Evolutionary conservation across 768 basidiomycete species (phyloP).

Genomic region (Russula emetica): DNA sequence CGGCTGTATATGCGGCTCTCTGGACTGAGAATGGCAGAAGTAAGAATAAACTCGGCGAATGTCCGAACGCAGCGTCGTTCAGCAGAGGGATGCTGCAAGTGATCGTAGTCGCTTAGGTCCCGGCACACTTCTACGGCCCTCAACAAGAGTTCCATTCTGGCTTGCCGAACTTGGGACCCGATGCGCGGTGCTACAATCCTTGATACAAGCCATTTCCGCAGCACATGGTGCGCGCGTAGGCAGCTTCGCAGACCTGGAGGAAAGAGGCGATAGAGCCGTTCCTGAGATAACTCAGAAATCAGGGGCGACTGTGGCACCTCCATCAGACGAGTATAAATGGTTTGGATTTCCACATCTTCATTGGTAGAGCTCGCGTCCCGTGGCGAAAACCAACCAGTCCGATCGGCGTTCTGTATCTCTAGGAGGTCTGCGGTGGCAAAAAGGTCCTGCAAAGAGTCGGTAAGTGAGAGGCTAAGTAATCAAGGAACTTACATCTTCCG

Average conservation of each 20-base stretch:
- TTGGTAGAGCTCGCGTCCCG: conserved; percentile 51
- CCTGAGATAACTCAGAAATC: conserved; percentile 66
- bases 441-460: conserved; percentile 52
- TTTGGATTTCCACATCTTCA: conserved; percentile 74
- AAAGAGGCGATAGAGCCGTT: conserved; percentile 65
- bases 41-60: conserved; percentile 73
- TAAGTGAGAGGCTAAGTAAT: conserved; percentile 3
- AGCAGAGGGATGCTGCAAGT: conserved; percentile 37
- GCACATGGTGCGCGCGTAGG: conserved; percentile 66
- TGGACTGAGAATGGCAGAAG: conserved; percentile 70
- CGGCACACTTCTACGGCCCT: conserved; percentile 73
- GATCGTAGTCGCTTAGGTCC: conserved; percentile 47
- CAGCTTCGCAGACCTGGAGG: conserved; percentile 75
- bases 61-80: conserved; percentile 68
- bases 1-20: conserved; percentile 75
- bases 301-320: conserved; percentile 69
- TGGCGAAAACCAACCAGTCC: conserved; percentile 70
- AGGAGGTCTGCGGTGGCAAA: conserved; percentile 73
- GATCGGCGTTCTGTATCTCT: conserved; percentile 76
- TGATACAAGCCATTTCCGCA: conserved; percentile 75
- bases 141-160: conserved; percentile 68
- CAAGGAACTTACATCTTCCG: conserved; percentile 56
- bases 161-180: conserved; percentile 59
- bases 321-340: conserved; percentile 66
- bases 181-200: conserved; percentile 62